phyloP scores from a whole-genome alignment of 495 filamentous ascomycete genomes.

The Penicillium canariense region DNA sequence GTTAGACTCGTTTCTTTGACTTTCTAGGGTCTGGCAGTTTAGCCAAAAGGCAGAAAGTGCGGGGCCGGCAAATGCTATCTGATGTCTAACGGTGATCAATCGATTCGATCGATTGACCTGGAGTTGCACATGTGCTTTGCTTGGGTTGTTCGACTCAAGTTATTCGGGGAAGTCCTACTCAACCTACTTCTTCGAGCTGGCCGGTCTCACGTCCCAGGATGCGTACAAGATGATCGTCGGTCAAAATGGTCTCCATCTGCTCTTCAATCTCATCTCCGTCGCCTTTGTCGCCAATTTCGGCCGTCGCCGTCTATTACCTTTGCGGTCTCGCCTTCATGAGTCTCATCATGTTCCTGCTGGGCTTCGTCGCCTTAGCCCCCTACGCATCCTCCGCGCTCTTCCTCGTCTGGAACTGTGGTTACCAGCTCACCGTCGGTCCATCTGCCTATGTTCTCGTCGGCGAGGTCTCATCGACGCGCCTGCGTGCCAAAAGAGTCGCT shows the following conservation, averaged over 20 bases:
- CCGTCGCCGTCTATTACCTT: not conserved
- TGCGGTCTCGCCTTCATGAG: not conserved
- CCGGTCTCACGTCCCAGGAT: conserved; percentile 49
- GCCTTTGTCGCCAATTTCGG: not conserved
- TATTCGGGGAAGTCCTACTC: conserved; percentile 54
- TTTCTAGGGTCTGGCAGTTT: not conserved
- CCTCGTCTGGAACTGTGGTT: conserved; percentile 23
- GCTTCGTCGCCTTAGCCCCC: conserved; percentile 2
- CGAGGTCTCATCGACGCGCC: conserved; percentile 59
- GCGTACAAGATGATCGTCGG: conserved; percentile 4
- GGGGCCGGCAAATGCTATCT: not conserved
- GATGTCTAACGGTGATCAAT: not conserved
- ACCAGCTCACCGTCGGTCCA: conserved; percentile 63
- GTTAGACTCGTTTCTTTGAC: not conserved
- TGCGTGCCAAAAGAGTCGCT: conserved; percentile 63
- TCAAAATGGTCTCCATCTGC: not conserved
- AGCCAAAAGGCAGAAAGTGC: not conserved
- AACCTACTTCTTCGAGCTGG: conserved; percentile 70
- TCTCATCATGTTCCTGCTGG: not conserved
- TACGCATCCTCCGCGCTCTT: not conserved
- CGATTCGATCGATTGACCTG: not conserved
- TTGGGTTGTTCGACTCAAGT: not conserved
- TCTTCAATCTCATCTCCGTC: conserved; percentile 1
- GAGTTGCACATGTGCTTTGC: not conserved
- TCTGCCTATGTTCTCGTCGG: conserved; percentile 64